Base-by-base conservation (phyloP, 2,329 filamentous ascomycete species). In the Aspergillus brasiliensis region DNA sequence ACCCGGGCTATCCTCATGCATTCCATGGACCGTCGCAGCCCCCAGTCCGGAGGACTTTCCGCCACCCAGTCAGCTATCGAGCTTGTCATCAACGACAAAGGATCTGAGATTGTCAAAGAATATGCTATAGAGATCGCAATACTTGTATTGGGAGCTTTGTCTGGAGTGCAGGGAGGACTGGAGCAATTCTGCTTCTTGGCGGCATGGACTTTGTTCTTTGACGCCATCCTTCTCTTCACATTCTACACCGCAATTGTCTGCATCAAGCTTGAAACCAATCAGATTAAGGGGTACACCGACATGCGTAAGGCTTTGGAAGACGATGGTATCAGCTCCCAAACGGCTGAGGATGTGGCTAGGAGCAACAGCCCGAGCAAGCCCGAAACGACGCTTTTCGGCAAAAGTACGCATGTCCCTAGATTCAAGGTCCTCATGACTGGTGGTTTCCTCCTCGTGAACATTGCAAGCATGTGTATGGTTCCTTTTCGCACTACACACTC, bases 181-280 rank as follows among this genome's bases (percentile, higher is more conserved):
- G 90, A 95, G 76, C 95, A 97, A 73, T 99, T 99, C 79, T 99
- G 95, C 81, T 98, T 99, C 84, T 82, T 99, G 28, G 95, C 93
- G 7, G 92, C 93, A 1, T 98, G 94, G 95, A 97, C 97, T 62
- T 80, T 99, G 54, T 89, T 97, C 77, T 99, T 98, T 73, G 95
- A 99, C 79, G 92, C 92, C 77, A 82, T 97, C 62, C 83, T 99
- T 65, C 88, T 99, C 37, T 96, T 99, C 79, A 96, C 94, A 51
- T 98, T 99, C 79, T 98, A 97, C 81, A 97, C 93, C 13, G 91
- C 95, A 1, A 97, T 99, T 69, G 86, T 99, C 51, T 97, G 95
- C 51, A 98, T 99, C 81, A 96, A 94, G 81, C 91, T 52, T 7
- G 49, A 52, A 34, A 19, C 38, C 28, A 52, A 52, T 15, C 49